Percentiles rank a stretch among this genome's conserved stretches.
These are phyloP conservation scores for Ogataea pignaliae DNA, from an alignment of 805 yeast species.

Conservation along the genomic window DNA sequence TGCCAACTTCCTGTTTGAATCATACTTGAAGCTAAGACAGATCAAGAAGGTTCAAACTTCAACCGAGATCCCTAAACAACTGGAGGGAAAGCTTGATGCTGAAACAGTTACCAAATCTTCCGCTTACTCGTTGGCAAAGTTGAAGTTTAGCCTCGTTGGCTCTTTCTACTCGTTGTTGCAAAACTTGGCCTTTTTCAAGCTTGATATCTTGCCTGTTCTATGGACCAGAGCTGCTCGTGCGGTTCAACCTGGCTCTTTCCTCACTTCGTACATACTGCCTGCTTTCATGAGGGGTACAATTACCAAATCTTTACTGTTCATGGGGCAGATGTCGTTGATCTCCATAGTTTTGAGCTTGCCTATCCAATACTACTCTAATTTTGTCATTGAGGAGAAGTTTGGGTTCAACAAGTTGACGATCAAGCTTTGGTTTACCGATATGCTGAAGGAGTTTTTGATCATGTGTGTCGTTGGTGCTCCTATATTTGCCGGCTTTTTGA, in stretches of 20 bases:
- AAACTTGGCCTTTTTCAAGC: conserved; percentile 54
- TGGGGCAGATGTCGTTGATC: conserved; percentile 45
- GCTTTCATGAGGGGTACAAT: conserved; percentile 46
- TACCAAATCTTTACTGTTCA: conserved; percentile 67
- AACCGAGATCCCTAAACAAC: conserved; percentile 60
- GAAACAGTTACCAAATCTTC: conserved; percentile 76
- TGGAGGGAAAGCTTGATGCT: conserved; percentile 61
- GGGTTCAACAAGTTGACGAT: conserved; percentile 89
- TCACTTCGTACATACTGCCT: conserved; percentile 25
- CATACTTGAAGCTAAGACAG: conserved; percentile 73
- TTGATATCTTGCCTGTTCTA: conserved; percentile 58
- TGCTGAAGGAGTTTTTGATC: conserved; percentile 54
- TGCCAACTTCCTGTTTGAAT: conserved; percentile 71
- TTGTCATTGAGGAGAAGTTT: conserved; percentile 85
- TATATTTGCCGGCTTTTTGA: conserved; percentile 66
- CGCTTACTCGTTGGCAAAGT: conserved; percentile 74
- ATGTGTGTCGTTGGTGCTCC: conserved; percentile 64
- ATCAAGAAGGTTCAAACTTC: conserved; percentile 52
- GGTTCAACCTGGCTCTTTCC: conserved; percentile 12
- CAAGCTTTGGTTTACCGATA: conserved; percentile 68
- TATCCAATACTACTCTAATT: conserved; percentile 66
- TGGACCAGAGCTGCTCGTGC: conserved; percentile 49
- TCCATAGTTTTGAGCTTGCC: conserved; percentile 62
- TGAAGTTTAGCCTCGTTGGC: conserved; percentile 58
- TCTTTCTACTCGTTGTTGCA: conserved; percentile 48